phyloP scores from a whole-genome alignment of 352 stramenopile genomes.

The Phytophthora tubulina region DNA sequence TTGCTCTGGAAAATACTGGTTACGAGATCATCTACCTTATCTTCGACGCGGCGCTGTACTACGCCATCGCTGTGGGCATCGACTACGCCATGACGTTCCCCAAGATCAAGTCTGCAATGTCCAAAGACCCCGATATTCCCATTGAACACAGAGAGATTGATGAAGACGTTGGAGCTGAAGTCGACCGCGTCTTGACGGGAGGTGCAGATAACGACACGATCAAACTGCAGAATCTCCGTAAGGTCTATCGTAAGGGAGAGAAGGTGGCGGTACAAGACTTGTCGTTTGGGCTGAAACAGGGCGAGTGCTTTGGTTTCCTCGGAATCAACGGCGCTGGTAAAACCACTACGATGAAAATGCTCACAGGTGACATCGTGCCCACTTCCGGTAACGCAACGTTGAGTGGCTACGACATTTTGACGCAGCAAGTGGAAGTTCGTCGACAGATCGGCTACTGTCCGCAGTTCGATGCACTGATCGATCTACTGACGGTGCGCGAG shows the following conservation, averaged over 20 bases:
- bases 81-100: conserved; percentile 76
- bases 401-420: conserved; percentile 67
- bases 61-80: conserved; percentile 54
- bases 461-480: conserved; percentile 87
- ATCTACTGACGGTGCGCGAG: conserved; percentile 79
- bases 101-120: conserved; percentile 60
- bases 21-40: conserved; percentile 67
- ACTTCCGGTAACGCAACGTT: conserved; percentile 42
- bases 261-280: conserved; percentile 84
- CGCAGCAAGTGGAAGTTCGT: conserved; percentile 54
- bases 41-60: conserved; percentile 55
- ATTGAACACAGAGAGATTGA: conserved; percentile 55
- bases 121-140: conserved; percentile 55
- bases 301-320: conserved; percentile 93
- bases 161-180: conserved; percentile 56
- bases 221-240: conserved; percentile 74
- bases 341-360: conserved; percentile 94
- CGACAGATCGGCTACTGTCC: conserved; percentile 80
- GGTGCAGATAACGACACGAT: conserved; percentile 53
- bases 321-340: conserved; percentile 94
- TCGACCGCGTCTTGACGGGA: conserved; percentile 46
- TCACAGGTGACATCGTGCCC: conserved; percentile 80
- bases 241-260: conserved; percentile 84
- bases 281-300: conserved; percentile 80
- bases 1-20: conserved; percentile 60